These are phyloP conservation scores for Acacia pycnantha DNA, from an alignment of 331 rosid genomes.

Conservation along the genomic window DNA sequence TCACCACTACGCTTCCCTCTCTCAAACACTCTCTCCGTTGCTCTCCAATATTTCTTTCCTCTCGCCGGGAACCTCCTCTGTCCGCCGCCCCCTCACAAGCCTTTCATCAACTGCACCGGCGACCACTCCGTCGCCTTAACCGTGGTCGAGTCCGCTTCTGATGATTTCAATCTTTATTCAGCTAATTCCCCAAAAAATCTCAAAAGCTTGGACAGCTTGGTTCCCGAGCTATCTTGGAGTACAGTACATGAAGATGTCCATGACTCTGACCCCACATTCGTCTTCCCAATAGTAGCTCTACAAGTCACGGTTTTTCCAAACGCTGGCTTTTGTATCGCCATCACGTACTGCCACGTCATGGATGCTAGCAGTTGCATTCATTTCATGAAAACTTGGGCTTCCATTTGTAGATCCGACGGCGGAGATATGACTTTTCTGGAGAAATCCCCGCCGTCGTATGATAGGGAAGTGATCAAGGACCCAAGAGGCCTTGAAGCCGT, in stretches of 20 bases:
- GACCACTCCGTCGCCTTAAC: constrained; percentile 32
- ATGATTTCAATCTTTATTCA: constrained; percentile 34
- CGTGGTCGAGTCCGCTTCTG: constrained; percentile 15
- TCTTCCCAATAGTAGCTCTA: constrained; percentile 29
- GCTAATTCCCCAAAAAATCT: constrained; percentile 21
- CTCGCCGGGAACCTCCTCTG: constrained; percentile 51
- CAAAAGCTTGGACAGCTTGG: constrained; percentile 24
- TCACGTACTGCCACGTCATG: constrained; percentile 47
- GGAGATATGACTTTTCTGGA: neutral
- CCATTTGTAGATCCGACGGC: constrained; percentile 15
- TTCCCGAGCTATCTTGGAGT: constrained; percentile 25
- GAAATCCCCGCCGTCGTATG: constrained; percentile 31
- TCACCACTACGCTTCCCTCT: constrained; percentile 8
- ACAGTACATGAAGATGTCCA: neutral
- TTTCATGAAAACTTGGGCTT: constrained; percentile 57
- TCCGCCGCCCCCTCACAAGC: constrained; percentile 45
- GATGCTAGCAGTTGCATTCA: constrained; percentile 39
- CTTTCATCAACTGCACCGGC: constrained; percentile 27
- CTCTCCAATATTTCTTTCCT: constrained; percentile 41
- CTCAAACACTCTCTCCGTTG: constrained; percentile 34
- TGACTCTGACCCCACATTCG: neutral
- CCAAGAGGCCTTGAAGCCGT: constrained; percentile 5
- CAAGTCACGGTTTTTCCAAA: constrained; percentile 45
- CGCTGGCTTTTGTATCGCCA: constrained; percentile 44
- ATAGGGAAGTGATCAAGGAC: constrained; percentile 34